Conservation (phyloP, 768 basidiomycete species). For the Suillus alpinus region DNA sequence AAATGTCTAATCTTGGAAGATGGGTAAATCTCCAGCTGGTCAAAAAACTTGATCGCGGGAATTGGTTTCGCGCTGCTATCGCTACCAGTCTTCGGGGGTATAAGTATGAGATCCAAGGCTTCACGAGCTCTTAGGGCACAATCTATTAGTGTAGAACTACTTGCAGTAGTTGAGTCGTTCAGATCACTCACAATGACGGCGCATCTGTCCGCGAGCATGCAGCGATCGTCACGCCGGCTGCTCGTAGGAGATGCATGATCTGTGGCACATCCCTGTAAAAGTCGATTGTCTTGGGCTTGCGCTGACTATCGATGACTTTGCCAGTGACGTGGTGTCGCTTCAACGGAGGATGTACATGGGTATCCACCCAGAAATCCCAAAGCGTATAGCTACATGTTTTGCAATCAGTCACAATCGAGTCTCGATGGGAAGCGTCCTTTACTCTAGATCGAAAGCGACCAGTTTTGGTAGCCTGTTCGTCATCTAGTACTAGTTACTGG, state of each 20-base stretch:
- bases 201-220: constrained; percentile 75
- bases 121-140: constrained; percentile 57
- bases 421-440: constrained; percentile 21
- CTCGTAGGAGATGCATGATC: constrained; percentile 60
- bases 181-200: constrained; percentile 54
- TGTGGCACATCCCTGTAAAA: constrained; percentile 79
- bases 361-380: constrained; percentile 88
- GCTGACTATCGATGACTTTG: constrained; percentile 22
- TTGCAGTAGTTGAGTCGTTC: not conserved
- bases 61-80: constrained; percentile 25
- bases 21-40: constrained; percentile 74
- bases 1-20: constrained; percentile 85
- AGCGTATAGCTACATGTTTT: constrained; percentile 63
- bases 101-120: constrained; percentile 62
- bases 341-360: constrained; percentile 63
- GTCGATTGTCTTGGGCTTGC: constrained; percentile 37
- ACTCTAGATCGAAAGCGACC: constrained; percentile 84
- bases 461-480: constrained; percentile 49
- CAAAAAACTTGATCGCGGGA: constrained; percentile 61
- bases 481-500: not conserved
- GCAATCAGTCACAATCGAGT: constrained; percentile 1
- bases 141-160: not conserved
- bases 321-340: constrained; percentile 36
- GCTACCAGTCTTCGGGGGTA: constrained; percentile 38
- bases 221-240: constrained; percentile 53